Conservation (phyloP, 495 filamentous ascomycete species). For the Penicillium malachiteum region DNA sequence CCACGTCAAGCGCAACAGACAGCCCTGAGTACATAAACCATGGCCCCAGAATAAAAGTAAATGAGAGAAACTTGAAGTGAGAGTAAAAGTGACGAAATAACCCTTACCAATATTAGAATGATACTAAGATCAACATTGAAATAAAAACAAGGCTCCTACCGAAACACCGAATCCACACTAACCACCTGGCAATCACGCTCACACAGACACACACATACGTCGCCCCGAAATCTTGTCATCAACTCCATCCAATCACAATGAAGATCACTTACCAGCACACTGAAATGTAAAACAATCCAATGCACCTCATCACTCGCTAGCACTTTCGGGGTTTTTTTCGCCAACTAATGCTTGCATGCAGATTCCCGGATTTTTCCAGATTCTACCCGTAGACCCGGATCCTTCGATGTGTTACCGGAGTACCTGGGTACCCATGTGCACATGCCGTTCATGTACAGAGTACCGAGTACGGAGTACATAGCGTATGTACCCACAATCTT, state of each 20-base stretch:
- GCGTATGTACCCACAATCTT: no score
- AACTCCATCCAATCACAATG: conserved; percentile 1
- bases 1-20: not conserved
- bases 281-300: conserved; percentile 7
- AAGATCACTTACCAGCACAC: not conserved
- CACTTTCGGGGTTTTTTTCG: not conserved
- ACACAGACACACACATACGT: conserved; percentile 4
- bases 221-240: conserved; percentile 5
- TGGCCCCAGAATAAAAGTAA: not conserved
- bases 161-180: conserved; percentile 1
- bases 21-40: not conserved
- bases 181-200: conserved; percentile 1
- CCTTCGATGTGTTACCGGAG: no score
- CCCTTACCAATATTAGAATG: no score
- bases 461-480: no score
- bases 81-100: no score
- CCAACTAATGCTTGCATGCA: conserved; percentile 7
- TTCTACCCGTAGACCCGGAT: no score
- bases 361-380: no score
- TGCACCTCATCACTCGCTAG: conserved; percentile 7
- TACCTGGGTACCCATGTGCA: no score
- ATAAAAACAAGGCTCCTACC: conserved; percentile 1
- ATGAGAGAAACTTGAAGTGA: not conserved
- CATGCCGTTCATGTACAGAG: no score
- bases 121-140: not conserved